Percentiles rank a stretch among this genome's conserved stretches.
These are phyloP conservation scores for Aschersonia sp. DNA, from an alignment of 2,329 filamentous ascomycete genomes.

Conservation along the genomic window DNA sequence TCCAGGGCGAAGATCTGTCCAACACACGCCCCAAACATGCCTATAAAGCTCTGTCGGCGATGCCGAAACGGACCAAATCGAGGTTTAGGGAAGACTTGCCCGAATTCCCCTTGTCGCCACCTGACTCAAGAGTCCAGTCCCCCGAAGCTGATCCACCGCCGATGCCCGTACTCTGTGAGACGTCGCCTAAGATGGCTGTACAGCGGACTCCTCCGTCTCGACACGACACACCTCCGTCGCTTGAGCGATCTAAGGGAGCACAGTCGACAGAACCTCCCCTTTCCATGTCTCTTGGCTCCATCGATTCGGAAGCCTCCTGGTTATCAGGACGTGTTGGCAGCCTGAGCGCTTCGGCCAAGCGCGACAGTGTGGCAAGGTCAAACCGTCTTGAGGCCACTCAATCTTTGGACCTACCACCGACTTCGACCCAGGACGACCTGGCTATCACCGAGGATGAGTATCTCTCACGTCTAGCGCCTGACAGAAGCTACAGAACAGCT, in stretches of 20 bases:
- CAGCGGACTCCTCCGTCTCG: constrained; percentile 14
- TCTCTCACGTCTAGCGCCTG: constrained; percentile 33
- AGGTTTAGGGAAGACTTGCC: constrained; percentile 88
- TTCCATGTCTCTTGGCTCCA: constrained; percentile 79
- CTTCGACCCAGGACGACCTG: constrained; percentile 48
- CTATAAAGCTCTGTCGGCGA: constrained; percentile 21
- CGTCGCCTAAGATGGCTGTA: constrained; percentile 11
- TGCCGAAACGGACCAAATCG: constrained; percentile 70
- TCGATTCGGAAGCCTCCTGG: constrained; percentile 95
- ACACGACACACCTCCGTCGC: constrained; percentile 32
- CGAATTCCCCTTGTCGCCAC: constrained; percentile 73
- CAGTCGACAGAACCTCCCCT: constrained; percentile 46
- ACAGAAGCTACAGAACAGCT: constrained; percentile 10
- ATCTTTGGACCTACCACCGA: constrained; percentile 25
- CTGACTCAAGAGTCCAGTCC: constrained; percentile 67
- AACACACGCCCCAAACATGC: constrained; percentile 13
- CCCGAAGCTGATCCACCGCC: constrained; percentile 44
- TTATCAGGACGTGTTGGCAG: constrained; percentile 59
- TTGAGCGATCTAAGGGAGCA: constrained; percentile 19
- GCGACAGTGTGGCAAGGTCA: constrained; percentile 20
- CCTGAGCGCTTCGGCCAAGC: constrained; percentile 30
- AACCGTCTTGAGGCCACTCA: constrained; percentile 14
- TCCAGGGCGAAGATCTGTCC: constrained; percentile 18
- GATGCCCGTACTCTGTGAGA: constrained; percentile 17
- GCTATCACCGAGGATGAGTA: constrained; percentile 57